Base-by-base conservation (phyloP, 805 yeast genomes). In the Lipomyces yamadae region DNA sequence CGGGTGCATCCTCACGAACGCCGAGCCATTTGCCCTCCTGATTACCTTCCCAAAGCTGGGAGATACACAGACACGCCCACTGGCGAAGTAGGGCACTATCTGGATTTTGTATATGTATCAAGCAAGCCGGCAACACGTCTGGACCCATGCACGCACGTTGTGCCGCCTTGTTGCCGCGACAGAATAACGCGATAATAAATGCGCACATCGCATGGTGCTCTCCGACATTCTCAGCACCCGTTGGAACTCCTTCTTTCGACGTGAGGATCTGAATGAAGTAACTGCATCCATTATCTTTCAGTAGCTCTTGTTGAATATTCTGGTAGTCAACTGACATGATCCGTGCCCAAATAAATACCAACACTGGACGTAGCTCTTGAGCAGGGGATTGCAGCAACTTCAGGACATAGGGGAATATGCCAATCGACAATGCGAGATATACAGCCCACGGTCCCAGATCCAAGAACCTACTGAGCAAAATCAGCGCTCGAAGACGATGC, bases 361-460 rank as follows among this genome's bases (percentile, higher is more conserved):
- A 79, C 2, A 94, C 97, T 0, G 98, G 98, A 74, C 92, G 92
- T 66, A 95, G 81, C 74, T 95, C 98, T 34, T 91, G 96, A 0
- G 98, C 97, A 0, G 98, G 98, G 67, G 96, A 88, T 76, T 94
- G 98, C 42, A 95, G 79, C 30, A 95, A 82, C 73, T 93, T 92
- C 63, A 94, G 81, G 39, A 95, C 97, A 75, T 95, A 95, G 0
- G 98, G 98, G 78, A 94, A 95, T 37, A 95, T 94, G 30, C 98
- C 98, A 70, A 95, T 93, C 6, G 97, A 91, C 39, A 95, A 80
- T 0, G 98, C 96, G 37, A 93, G 80, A 73, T 92, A 91, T 0
- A 95, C 98, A 0, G 99, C 98, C 96, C 97, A 92, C 0, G 99
- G 97, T 0, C 99, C 99, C 48, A 95, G 79, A 77, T 95, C 99